Evolutionary conservation across 306 rosid species (phyloP), one percentile per base, ranked within the genome.

Genomic region (Abrus pulchellus): DNA sequence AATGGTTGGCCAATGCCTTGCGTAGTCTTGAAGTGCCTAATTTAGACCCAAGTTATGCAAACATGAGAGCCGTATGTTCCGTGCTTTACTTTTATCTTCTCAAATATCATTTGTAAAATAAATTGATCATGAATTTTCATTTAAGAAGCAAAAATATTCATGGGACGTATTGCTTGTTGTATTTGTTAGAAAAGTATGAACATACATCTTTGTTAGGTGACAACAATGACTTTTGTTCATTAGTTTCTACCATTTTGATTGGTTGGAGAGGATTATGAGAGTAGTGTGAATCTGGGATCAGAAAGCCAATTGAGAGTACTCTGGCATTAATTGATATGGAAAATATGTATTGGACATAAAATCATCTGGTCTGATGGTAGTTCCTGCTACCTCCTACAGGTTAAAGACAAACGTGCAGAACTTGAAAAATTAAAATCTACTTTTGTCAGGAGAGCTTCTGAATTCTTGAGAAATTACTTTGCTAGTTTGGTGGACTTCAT

Each of bases 401-500:
- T 95, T 64, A 95, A 85, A 84, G 99, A 95, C 87, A 95, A 93
- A 89, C 91, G 87, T 59, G 94, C 94, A 69, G 98, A 95, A 79
- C 97, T 95, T 83, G 97, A 92, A 87, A 95, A 90, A 80, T 80
- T 95, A 80, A 95, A 95, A 86, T 83, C 90, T 76, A 93, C 98
- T 73, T 95, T 93, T 83, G 99, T 95, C 69, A 91, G 97, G 89
- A 91, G 92, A 89, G 98, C 99, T 79, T 95, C 99, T 66, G 99
- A 93, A 76, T 95, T 95, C 89, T 90, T 95, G 80, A 86, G 97
- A 84, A 91, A 85, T 57, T 95, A 95, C 88, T 95, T 95, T 86
- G 94, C 98, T 75, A 93, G 96, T 85, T 84, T 95, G 92, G 99
- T 91, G 87, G 99, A 95, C 87, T 92, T 95, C 89, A 95, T 95